Conservation (phyloP, 257 asterid species). For the Solanum gracilifrons region DNA sequence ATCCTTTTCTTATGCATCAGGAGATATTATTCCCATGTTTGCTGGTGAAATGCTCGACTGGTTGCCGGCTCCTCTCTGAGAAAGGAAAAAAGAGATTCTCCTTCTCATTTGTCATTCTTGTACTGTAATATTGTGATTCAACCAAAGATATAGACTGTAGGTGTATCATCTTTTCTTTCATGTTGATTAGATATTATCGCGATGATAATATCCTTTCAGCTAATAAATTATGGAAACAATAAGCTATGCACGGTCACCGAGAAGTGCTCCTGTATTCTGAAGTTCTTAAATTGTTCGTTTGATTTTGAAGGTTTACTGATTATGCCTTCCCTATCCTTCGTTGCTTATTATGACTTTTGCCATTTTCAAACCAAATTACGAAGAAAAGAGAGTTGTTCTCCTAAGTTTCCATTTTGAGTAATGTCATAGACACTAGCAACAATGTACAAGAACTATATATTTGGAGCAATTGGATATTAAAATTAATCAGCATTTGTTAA, state of each 20-base stretch:
- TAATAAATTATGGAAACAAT: neutral
- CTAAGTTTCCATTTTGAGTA: neutral
- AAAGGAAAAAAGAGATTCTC: neutral
- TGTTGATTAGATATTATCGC: neutral
- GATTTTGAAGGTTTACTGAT: neutral
- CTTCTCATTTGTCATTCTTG: neutral
- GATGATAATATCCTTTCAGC: neutral
- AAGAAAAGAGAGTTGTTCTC: neutral
- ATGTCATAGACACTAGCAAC: neutral
- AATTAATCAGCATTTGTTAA: neutral
- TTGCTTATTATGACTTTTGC: neutral
- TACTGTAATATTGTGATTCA: neutral
- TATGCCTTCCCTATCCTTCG: neutral
- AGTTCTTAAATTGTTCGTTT: neutral
- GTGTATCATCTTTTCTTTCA: neutral
- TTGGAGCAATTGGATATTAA: neutral
- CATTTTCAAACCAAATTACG: neutral
- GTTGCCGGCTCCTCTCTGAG: slow-evolving; percentile 35
- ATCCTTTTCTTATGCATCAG: slow-evolving; percentile 47
- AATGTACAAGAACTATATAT: neutral
- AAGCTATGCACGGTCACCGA: no score
- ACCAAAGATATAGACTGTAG: neutral
- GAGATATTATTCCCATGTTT: slow-evolving; percentile 77
- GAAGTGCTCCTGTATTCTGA: no score
- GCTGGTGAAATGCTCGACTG: slow-evolving; percentile 82